phyloP scores from a whole-genome alignment of 306 rosid genomes.

The Lathyrus oleraceus region DNA sequence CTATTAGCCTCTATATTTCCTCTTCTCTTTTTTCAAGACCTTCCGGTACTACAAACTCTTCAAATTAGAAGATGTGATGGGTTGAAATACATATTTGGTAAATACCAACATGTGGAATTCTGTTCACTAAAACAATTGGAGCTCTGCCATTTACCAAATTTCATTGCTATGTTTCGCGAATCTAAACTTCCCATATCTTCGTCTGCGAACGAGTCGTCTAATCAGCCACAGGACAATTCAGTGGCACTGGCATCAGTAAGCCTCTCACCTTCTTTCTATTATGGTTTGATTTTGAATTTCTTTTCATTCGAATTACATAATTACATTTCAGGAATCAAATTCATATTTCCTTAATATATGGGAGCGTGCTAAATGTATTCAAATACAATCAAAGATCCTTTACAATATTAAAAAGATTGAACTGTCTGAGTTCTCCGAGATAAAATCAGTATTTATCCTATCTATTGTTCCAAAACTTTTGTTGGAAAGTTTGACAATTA shows the following conservation, averaged over 20 bases:
- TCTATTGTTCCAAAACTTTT: background rate
- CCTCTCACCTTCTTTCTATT: background rate
- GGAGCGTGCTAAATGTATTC: background rate
- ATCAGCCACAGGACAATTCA: background rate
- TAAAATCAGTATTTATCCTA: background rate
- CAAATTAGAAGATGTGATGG: fast-evolving
- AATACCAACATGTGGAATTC: background rate
- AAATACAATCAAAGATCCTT: background rate
- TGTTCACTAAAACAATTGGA: background rate
- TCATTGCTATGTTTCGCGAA: background rate
- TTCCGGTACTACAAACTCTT: background rate
- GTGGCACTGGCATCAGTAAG: background rate
- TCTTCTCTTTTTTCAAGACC: background rate
- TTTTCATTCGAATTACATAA: background rate
- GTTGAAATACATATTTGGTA: conserved; percentile 3
- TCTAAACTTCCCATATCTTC: background rate
- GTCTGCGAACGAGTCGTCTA: background rate
- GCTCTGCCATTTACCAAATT: background rate
- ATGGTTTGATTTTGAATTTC: background rate
- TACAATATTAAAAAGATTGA: background rate
- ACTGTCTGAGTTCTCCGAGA: background rate
- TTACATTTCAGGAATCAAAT: background rate
- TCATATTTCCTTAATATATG: background rate
- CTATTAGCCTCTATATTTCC: background rate
- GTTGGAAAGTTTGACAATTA: background rate